Conservation (phyloP, 352 stramenopile species). For the Blastocystis hominis region DNA sequence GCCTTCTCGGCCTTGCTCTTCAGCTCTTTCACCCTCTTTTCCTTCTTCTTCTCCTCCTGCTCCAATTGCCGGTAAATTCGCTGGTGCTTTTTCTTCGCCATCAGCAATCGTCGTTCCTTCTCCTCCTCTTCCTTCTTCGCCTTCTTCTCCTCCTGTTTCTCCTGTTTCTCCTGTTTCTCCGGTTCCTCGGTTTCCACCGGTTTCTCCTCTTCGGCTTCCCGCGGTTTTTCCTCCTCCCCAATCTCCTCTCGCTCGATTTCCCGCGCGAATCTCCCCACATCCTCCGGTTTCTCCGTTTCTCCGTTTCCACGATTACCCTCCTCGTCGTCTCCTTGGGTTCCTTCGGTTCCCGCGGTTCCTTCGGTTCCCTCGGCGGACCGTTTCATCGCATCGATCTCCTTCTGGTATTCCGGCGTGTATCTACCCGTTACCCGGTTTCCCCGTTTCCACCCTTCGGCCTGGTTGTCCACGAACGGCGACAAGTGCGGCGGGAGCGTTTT, state of each 20-base stretch:
- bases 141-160: slow-evolving; percentile 66
- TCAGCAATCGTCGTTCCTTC: slow-evolving; percentile 27
- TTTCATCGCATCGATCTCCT: slow-evolving; percentile 75
- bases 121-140: background rate
- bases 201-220: slow-evolving; percentile 59
- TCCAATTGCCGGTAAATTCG: slow-evolving; percentile 63
- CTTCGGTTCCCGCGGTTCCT: slow-evolving; percentile 64
- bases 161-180: slow-evolving; percentile 66
- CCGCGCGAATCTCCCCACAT: too few relatives aligned
- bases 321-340: too few relatives aligned
- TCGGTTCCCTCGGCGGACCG: slow-evolving; percentile 22
- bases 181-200: slow-evolving; percentile 63
- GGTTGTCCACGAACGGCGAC: slow-evolving; percentile 91
- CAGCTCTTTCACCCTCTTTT: slow-evolving; percentile 63
- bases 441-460: slow-evolving; percentile 74
- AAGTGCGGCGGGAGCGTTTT: slow-evolving; percentile 77
- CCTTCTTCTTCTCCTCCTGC: slow-evolving; percentile 64
- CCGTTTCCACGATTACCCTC: slow-evolving; percentile 33
- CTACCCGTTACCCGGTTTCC: slow-evolving; percentile 56
- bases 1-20: slow-evolving; percentile 63
- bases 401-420: slow-evolving; percentile 89
- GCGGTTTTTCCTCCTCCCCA: too few relatives aligned
- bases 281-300: slow-evolving; percentile 65
- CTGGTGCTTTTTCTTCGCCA: slow-evolving; percentile 65
- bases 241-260: too few relatives aligned